Base-by-base conservation (phyloP, 371 early-diverging fungal species). In the Zopfochytrium polystomum region DNA sequence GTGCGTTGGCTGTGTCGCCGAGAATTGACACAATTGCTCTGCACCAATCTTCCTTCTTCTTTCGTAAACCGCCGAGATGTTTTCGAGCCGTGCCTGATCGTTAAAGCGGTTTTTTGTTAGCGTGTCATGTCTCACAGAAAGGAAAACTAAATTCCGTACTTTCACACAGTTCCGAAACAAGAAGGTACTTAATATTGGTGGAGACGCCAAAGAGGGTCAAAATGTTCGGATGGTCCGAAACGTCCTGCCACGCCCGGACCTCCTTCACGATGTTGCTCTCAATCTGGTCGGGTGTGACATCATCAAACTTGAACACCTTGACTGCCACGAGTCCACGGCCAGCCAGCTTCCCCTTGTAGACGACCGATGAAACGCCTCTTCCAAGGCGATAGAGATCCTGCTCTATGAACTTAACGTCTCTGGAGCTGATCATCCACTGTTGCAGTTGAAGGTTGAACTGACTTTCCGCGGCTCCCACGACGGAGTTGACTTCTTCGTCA, bases 1-100 rank as follows among this genome's bases (percentile, higher is more conserved):
- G 74, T 34, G 92, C 97, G 55, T 87, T 82, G 63, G 88, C 80
- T 3, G 87, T 89, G 86, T 61, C 52, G 52, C 15, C n/a, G 22
- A 48, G 48, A 11, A 48, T 26, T 9, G 13, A 9, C 11, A 48
- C 22, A 11, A 48, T 7, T 23, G 48, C 9, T 7, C 18, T 18
- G 27, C 18, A 11, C 48, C 48, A 48, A 13, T 42, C 13, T 42
- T 48, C 48, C 27, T 26, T 48, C 13, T 9, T 23, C 27, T 48
- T 48, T 7, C 18, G 38, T 18, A 18, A 18, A 38, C 13, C 7
- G 48, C 27, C 22, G 23, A 48, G 48, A 26, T 48, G 22, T 48
- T 26, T 23, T 9, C 48, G 48, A 11, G 48, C 18, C 7, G 7
- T 26, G n/a, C 22, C 27, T 9, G 48, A 11, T 23, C 22, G 23